Percentiles rank a stretch among this genome's conserved stretches.
These are phyloP conservation scores for Populus hybrid DNA, from an alignment of 441 rosid genomes.

Conservation along the genomic window DNA sequence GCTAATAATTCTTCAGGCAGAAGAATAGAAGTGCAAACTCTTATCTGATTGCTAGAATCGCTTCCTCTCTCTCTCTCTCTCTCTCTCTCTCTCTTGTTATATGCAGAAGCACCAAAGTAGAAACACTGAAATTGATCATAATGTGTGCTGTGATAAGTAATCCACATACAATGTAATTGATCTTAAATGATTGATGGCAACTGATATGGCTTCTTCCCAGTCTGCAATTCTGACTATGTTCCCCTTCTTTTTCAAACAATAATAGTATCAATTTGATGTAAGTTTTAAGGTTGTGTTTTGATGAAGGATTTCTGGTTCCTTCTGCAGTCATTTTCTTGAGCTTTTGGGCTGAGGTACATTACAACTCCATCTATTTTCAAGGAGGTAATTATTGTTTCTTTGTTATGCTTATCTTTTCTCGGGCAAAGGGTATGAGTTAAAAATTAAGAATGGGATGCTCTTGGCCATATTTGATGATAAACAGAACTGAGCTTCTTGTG, in stretches of 20 bases:
- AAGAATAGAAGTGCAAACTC: background rate
- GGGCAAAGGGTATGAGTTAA: background rate
- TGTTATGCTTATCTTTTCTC: background rate
- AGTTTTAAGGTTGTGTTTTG: background rate
- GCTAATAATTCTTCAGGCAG: background rate
- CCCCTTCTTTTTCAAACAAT: background rate
- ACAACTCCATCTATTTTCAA: conserved; percentile 82
- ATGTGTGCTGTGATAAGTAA: background rate
- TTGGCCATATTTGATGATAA: background rate
- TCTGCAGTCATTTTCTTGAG: conserved; percentile 80
- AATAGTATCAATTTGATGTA: background rate
- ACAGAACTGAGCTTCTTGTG: background rate
- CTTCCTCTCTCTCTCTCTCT: no score
- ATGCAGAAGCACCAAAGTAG: background rate
- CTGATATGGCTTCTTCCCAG: background rate
- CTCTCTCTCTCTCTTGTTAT: no score
- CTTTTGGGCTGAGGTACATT: conserved; percentile 99
- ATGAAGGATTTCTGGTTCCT: conserved; percentile 1
- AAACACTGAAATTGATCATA: background rate
- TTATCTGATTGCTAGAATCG: background rate
- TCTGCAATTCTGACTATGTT: background rate
- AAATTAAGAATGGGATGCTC: background rate
- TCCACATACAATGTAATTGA: no score
- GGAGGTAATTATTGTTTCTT: conserved; percentile 55
- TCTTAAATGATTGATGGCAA: no score